A percentile compares a stretch with the other conserved stretches of the same genome.
Evolutionary conservation across 1,284 basidiomycete species (phyloP).

Genomic region (Ceratobasidium sp.): DNA sequence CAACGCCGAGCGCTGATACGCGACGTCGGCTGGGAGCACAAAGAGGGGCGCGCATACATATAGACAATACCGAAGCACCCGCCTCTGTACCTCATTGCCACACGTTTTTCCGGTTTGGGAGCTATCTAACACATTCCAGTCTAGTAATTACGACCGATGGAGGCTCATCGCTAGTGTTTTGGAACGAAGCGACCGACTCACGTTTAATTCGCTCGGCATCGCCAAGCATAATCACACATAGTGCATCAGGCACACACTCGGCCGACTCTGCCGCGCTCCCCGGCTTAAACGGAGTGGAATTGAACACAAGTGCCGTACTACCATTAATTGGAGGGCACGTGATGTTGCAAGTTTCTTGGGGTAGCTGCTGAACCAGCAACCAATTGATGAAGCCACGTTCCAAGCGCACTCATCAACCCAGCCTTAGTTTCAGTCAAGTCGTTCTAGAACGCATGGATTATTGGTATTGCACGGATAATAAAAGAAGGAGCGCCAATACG

Average conservation of each 20-base stretch:
- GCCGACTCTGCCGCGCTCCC: not conserved
- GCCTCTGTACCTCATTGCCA: not conserved
- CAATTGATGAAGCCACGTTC: too few species aligned
- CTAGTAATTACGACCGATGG: not conserved
- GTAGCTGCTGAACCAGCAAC: too few species aligned
- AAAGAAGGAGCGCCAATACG: too few species aligned
- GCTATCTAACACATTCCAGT: not conserved
- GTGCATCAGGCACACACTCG: not conserved
- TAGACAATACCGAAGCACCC: slow-evolving; percentile 14
- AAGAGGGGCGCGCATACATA: not conserved
- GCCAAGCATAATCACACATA: slow-evolving; percentile 4
- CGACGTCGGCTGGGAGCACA: slow-evolving; percentile 4
- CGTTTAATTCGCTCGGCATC: not conserved
- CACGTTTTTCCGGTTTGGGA: not conserved
- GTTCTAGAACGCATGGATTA: too few species aligned
- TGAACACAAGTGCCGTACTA: too few species aligned
- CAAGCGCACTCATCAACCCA: too few species aligned
- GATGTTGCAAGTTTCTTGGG: too few species aligned
- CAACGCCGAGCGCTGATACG: slow-evolving; percentile 34
- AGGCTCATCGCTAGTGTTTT: not conserved
- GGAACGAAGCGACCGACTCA: not conserved
- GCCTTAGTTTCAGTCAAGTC: too few species aligned
- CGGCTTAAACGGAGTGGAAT: not conserved
- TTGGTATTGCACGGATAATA: too few species aligned
- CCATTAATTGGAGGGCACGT: too few species aligned